phyloP scores from a whole-genome alignment of 2,329 filamentous ascomycete genomes.

The Diaporthe vexans region DNA sequence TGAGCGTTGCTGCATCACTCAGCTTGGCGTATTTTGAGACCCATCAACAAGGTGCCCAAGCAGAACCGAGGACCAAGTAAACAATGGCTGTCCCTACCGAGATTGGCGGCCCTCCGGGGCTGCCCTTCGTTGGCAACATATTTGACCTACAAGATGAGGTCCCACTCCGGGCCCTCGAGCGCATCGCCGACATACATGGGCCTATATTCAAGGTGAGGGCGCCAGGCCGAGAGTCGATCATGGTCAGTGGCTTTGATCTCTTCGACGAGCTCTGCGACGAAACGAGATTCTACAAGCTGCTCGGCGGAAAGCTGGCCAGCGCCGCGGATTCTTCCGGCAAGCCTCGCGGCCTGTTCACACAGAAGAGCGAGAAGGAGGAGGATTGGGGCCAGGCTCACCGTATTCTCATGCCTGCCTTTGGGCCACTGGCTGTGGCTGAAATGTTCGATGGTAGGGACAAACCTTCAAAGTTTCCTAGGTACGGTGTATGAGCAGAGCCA shows the following conservation, averaged over 20 bases:
- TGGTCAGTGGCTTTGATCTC: constrained; percentile 50
- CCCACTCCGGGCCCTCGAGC: constrained; percentile 66
- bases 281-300: constrained; percentile 71
- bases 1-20: neutral
- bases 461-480: too few species aligned
- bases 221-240: constrained; percentile 36
- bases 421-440: constrained; percentile 73
- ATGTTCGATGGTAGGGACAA: constrained; percentile 68
- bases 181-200: constrained; percentile 76
- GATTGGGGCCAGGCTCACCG: constrained; percentile 79
- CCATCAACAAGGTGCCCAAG: neutral
- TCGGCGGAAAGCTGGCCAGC: constrained; percentile 64
- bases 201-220: constrained; percentile 42
- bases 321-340: constrained; percentile 67
- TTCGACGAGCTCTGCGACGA: constrained; percentile 75
- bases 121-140: constrained; percentile 77
- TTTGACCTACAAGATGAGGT: constrained; percentile 71
- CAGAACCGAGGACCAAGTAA: neutral
- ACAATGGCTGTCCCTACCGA: constrained; percentile 12
- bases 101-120: constrained; percentile 61
- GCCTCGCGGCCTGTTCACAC: constrained; percentile 76
- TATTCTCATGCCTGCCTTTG: constrained; percentile 77
- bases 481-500: too few species aligned
- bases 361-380: constrained; percentile 56
- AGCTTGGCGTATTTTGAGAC: neutral